phyloP scores from a whole-genome alignment of 768 basidiomycete species.

The Gautieria morchelliformis region DNA sequence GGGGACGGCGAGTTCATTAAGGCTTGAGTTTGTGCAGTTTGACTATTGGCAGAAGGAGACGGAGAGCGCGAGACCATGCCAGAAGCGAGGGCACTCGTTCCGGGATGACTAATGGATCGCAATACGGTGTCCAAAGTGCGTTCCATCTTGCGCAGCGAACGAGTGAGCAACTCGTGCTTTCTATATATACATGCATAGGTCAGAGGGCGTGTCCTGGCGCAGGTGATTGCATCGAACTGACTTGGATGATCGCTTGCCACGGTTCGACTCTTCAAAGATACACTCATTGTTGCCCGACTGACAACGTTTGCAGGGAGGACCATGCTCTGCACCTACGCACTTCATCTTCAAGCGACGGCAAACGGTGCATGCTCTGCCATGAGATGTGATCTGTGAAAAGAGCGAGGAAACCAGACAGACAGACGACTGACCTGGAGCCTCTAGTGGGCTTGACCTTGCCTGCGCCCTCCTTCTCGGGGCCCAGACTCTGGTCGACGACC shows the following conservation, averaged over 20 bases:
- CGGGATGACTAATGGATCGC: slow-evolving; percentile 78
- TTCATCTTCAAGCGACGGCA: slow-evolving; percentile 92
- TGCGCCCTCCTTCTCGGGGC: slow-evolving; percentile 47
- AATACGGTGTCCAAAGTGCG: slow-evolving; percentile 87
- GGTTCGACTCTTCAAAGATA: slow-evolving; percentile 92
- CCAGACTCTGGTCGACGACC: slow-evolving; percentile 30
- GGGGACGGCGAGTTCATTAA: slow-evolving; percentile 45
- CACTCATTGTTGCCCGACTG: slow-evolving; percentile 75
- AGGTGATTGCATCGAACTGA: slow-evolving; percentile 24
- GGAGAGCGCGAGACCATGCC: slow-evolving; percentile 79
- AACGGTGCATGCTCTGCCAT: slow-evolving; percentile 74
- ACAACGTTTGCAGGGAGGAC: slow-evolving; percentile 88
- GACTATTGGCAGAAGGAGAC: slow-evolving; percentile 41
- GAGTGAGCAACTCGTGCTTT: slow-evolving; percentile 76
- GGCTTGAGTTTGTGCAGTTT: slow-evolving; percentile 41
- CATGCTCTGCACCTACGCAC: slow-evolving; percentile 83
- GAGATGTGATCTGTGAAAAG: slow-evolving; percentile 2
- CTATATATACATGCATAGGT: slow-evolving; percentile 25
- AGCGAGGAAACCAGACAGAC: not conserved
- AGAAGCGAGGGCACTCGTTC: slow-evolving; percentile 40
- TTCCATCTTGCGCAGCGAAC: slow-evolving; percentile 85
- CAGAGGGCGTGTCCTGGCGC: not conserved
- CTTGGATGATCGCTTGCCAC: slow-evolving; percentile 86
- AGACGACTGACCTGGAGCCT: slow-evolving; percentile 58
- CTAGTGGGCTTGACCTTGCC: slow-evolving; percentile 75